Conservation (phyloP, 352 stramenopile species). For the Phytophthora cajani region DNA sequence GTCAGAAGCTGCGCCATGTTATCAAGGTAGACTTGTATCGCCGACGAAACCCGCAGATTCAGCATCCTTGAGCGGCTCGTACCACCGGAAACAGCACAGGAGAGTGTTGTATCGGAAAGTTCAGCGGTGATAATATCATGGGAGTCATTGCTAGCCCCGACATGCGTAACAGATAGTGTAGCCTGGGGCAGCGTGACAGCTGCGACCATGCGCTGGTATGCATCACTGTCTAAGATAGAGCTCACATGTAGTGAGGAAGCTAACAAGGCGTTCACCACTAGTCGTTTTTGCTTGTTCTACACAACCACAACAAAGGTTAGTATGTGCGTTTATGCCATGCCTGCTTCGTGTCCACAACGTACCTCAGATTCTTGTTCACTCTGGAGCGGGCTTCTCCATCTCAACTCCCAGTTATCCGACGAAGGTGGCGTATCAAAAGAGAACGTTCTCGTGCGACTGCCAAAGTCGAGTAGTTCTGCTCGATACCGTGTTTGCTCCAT, state of each 20-base stretch:
- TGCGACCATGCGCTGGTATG: conserved; percentile 49
- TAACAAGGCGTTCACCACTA: conserved; percentile 74
- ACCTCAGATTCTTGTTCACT: conserved; percentile 66
- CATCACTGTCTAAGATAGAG: conserved; percentile 47
- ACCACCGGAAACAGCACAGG: conserved; percentile 36
- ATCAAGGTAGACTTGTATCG: conserved; percentile 66
- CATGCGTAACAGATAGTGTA: conserved; percentile 48
- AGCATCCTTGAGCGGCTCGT: conserved; percentile 18
- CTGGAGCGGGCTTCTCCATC: conserved; percentile 72
- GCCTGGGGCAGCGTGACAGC: conserved; percentile 46
- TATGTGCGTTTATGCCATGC: neutral
- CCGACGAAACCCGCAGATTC: conserved; percentile 48
- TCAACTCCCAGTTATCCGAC: conserved; percentile 82
- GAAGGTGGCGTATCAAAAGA: conserved; percentile 35
- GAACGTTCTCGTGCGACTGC: conserved; percentile 40
- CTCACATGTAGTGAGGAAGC: conserved; percentile 71
- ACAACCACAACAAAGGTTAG: conserved; percentile 10
- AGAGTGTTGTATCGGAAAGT: conserved; percentile 51
- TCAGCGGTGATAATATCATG: conserved; percentile 70
- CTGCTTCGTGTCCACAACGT: conserved; percentile 5
- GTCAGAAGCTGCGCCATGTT: conserved; percentile 80
- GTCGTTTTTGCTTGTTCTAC: conserved; percentile 67
- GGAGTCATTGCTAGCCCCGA: conserved; percentile 46
- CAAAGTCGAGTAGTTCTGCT: conserved; percentile 51
- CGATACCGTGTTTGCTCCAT: conserved; percentile 58